Percentiles rank a stretch among this genome's conserved stretches.
Evolutionary conservation across 2,329 filamentous ascomycete species (phyloP).

Genomic region (Fusarium goolgardi): DNA sequence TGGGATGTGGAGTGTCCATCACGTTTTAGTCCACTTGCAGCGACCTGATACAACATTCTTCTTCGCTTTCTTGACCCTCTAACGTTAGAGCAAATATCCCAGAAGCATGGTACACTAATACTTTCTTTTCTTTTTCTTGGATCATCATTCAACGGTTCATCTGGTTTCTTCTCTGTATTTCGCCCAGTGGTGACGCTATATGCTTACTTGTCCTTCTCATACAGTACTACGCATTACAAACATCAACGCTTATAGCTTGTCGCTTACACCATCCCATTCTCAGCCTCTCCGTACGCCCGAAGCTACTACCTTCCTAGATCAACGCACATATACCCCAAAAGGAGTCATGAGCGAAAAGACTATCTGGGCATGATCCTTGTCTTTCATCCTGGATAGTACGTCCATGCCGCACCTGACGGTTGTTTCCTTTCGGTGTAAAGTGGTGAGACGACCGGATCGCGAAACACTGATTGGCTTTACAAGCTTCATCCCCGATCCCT

Average conservation of each 20-base stretch:
- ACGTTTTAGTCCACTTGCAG: conserved; percentile 14
- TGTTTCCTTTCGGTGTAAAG: neutral
- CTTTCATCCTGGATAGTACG: conserved; percentile 11
- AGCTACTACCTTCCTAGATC: conserved; percentile 20
- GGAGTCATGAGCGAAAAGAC: neutral
- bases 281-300: conserved; percentile 18
- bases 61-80: conserved; percentile 22
- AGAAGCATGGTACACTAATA: conserved; percentile 12
- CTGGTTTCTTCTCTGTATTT: neutral
- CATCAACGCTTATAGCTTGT: conserved; percentile 9
- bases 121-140: conserved; percentile 18
- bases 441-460: neutral
- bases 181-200: too few relatives aligned
- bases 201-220: neutral
- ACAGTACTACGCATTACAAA: neutral
- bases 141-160: too few relatives aligned
- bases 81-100: conserved; percentile 6
- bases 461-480: conserved; percentile 22
- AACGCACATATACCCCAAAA: neutral
- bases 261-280: conserved; percentile 7
- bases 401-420: conserved; percentile 8
- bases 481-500: conserved; percentile 14
- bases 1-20: conserved; percentile 32
- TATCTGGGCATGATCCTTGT: conserved; percentile 28
- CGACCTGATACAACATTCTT: conserved; percentile 2